A percentile compares a stretch with the other conserved stretches of the same genome.
Conservation (phyloP, 2,329 filamentous ascomycete species). For the Alternaria arborescens region DNA sequence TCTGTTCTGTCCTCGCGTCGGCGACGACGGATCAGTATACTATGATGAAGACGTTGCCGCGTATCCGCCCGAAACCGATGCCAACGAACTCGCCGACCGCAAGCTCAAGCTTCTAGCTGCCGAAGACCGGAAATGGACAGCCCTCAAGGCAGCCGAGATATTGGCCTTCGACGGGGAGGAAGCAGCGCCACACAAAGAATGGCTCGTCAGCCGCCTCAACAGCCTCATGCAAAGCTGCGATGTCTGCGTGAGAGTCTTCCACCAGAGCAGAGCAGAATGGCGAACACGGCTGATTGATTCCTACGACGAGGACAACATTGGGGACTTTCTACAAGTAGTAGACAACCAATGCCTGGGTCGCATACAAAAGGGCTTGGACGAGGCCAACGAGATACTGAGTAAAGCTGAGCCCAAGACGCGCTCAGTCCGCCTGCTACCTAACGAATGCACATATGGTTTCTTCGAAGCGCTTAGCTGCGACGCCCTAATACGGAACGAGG, state of each 20-base stretch:
- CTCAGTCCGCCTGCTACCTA: slow-evolving; percentile 60
- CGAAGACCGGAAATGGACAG: slow-evolving; percentile 51
- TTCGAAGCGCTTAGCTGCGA: slow-evolving; percentile 90
- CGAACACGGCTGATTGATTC: slow-evolving; percentile 52
- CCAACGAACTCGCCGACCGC: slow-evolving; percentile 37
- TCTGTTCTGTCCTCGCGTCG: slow-evolving; percentile 59
- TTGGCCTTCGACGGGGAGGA: slow-evolving; percentile 59
- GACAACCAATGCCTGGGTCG: slow-evolving; percentile 57
- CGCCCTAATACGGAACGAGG: slow-evolving; percentile 71
- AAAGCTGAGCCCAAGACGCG: slow-evolving; percentile 61
- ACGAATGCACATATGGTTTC: slow-evolving; percentile 76
- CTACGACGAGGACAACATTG: slow-evolving; percentile 57
- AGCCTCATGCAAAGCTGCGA: slow-evolving; percentile 58
- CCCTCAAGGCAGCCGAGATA: slow-evolving; percentile 56
- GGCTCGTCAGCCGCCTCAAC: slow-evolving; percentile 52
- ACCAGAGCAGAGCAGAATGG: slow-evolving; percentile 55
- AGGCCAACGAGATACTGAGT: slow-evolving; percentile 52
- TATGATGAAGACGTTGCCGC: slow-evolving; percentile 57
- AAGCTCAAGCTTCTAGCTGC: slow-evolving; percentile 49
- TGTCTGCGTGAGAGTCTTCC: slow-evolving; percentile 60
- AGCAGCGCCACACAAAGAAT: slow-evolving; percentile 54
- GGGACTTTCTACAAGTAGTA: slow-evolving; percentile 54
- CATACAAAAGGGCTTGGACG: slow-evolving; percentile 55
- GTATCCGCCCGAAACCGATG: slow-evolving; percentile 40
- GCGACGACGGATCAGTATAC: slow-evolving; percentile 48